These are phyloP conservation scores for Neurospora pannonica DNA, from an alignment of 495 filamentous ascomycete genomes.

Conservation along the genomic window DNA sequence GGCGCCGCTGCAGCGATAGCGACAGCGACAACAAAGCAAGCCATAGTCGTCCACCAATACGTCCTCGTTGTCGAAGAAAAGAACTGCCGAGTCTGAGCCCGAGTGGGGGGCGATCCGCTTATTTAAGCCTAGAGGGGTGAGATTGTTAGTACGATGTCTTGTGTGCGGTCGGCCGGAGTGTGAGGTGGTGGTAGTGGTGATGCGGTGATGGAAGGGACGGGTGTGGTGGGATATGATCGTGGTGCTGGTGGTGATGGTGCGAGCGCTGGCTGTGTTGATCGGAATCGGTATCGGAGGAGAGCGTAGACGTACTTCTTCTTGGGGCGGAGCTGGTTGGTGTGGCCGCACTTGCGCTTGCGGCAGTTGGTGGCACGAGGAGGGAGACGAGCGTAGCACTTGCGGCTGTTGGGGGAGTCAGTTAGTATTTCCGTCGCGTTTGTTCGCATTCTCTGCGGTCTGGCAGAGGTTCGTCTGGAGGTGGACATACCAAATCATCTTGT, in stretches of 20 bases:
- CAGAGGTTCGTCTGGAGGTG: not conserved
- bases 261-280: not conserved
- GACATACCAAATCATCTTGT: slow-evolving; percentile 83
- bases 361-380: slow-evolving; percentile 98
- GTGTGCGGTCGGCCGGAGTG: not conserved
- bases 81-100: not conserved
- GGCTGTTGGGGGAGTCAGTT: slow-evolving; percentile 25
- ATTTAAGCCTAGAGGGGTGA: not conserved
- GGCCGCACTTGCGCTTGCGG: slow-evolving; percentile 99
- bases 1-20: not conserved
- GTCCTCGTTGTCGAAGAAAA: not conserved
- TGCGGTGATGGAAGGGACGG: not conserved
- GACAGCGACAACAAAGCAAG: not conserved
- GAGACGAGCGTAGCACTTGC: slow-evolving; percentile 99
- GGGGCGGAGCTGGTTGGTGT: slow-evolving; percentile 98
- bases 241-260: not conserved
- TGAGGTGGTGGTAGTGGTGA: not conserved
- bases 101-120: not conserved
- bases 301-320: slow-evolving; percentile 76
- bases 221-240: not conserved
- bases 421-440: not conserved
- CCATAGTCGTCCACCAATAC: not conserved
- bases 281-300: not conserved
- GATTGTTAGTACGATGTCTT: not conserved
- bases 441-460: accelerated